Base-by-base conservation (phyloP, 495 filamentous ascomycete genomes). In the Saxophila tyrrhenica region DNA sequence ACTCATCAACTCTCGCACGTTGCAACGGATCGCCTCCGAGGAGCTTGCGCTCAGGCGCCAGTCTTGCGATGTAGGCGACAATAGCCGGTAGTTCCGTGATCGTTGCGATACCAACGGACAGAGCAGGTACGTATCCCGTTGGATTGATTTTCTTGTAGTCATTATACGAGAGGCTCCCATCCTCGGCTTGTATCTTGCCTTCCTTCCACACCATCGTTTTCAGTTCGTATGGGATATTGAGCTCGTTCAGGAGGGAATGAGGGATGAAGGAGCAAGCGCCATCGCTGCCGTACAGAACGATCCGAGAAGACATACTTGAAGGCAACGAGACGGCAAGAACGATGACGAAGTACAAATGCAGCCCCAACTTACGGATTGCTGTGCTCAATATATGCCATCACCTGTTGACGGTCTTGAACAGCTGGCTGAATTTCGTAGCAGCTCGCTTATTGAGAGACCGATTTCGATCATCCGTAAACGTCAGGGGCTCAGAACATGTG, bases 201-300 rank as follows among this genome's bases (percentile, higher is more conserved):
- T 46, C 11, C 21, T 59, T 35, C 55, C 61, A 67, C 24, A 49
- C 41, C 38, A 66, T n/a, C 13, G 11, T 19, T 41, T 62, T 48
- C 11, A 39, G 9, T 16, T 58, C 45, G 54, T 64, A 70, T 20
- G 58, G 39, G 44, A 65, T 5, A 3, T 42, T 51, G 20, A 59
- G 22, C 48, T 70, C 64, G 3, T 52, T 52, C 20, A 72, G 62
- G 35, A 72, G 63, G 24, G 67, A 64, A 48, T 70, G 70, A 0
- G 69, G 63, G 3, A 54, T 59, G 7, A 69, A 54, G 29, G 67
- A 64, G 62, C 70, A 73, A 15, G 68, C 57, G 29, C 61, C 64
- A 35, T 50, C 38, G 21, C 3, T 21, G 48, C 48, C 25, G n/a
- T 50, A 35, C 25, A 50, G n/a, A 16, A 35, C 7, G 29, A 35